Conservation (phyloP, 805 yeast genomes). For the Brettanomyces sp. region DNA sequence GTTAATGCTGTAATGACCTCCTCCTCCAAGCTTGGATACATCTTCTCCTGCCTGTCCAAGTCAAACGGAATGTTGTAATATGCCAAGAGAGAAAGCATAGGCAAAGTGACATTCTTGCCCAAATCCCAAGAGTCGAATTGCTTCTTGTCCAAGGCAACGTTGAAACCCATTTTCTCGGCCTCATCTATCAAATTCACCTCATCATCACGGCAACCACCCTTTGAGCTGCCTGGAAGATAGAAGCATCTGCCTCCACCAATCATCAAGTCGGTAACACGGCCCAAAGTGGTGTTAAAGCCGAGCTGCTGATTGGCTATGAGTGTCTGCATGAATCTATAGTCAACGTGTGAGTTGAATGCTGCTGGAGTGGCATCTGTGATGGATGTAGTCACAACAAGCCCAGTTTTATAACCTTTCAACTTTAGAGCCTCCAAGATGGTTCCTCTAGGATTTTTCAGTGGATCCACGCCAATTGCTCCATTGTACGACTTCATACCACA, state of each 20-base stretch:
- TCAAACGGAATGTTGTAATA: conserved; percentile 77
- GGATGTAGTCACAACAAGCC: conserved; percentile 85
- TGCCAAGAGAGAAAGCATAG: conserved; percentile 69
- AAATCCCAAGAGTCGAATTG: conserved; percentile 46
- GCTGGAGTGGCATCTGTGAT: conserved; percentile 96
- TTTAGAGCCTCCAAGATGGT: conserved; percentile 85
- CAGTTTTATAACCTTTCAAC: conserved; percentile 70
- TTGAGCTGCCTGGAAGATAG: conserved; percentile 44
- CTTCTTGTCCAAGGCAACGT: conserved; percentile 47
- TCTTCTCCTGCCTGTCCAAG: conserved; percentile 54
- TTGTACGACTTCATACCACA: conserved; percentile 79
- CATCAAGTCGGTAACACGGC: conserved; percentile 72
- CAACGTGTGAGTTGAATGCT: conserved; percentile 74
- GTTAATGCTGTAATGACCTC: conserved; percentile 66
- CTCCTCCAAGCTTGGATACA: conserved; percentile 72
- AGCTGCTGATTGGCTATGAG: conserved; percentile 81
- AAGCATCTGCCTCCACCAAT: conserved; percentile 90
- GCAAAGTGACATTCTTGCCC: conserved; percentile 62
- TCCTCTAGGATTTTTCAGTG: conserved; percentile 68
- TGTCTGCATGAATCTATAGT: conserved; percentile 69
- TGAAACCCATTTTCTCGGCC: conserved; percentile 55
- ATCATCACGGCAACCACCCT: conserved; percentile 66
- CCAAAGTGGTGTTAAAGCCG: conserved; percentile 66
- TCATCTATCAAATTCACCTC: conserved; percentile 56
- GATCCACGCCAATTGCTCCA: conserved; percentile 84